A percentile compares a stretch with the other conserved stretches of the same genome.
phyloP scores from a whole-genome alignment of 805 yeast genomes.

The Candida nemodendra region DNA sequence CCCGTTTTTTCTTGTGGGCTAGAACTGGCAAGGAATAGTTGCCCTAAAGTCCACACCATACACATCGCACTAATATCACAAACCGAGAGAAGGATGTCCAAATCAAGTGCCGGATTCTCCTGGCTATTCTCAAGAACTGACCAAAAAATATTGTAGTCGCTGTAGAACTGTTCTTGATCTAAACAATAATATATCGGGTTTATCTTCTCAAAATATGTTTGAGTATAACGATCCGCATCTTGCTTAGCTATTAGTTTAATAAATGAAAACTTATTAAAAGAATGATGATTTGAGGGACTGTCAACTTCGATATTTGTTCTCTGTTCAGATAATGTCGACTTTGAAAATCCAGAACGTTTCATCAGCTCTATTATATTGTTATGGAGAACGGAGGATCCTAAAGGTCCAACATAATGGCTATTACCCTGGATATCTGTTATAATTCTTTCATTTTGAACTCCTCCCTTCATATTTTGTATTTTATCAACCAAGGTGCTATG shows the following conservation, averaged over 20 bases:
- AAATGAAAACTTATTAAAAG: slow-evolving; percentile 1
- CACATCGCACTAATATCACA: slow-evolving; percentile 4
- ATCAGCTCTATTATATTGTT: slow-evolving; percentile 3
- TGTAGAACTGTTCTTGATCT: slow-evolving; percentile 6
- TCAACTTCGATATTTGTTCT: background rate
- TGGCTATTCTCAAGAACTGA: slow-evolving; percentile 1
- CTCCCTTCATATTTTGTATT: background rate
- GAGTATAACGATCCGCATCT: slow-evolving; percentile 6
- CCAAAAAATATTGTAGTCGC: slow-evolving; percentile 9
- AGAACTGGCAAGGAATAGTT: background rate
- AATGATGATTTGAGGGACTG: background rate
- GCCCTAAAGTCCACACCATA: slow-evolving; percentile 8
- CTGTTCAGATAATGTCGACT: background rate
- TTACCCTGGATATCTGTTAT: background rate
- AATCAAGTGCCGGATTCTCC: background rate
- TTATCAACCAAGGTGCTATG: slow-evolving; percentile 1
- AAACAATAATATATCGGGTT: slow-evolving; percentile 8
- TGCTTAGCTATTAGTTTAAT: slow-evolving; percentile 2
- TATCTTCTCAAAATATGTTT: slow-evolving; percentile 4
- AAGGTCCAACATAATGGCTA: slow-evolving; percentile 1
- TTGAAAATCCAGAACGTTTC: slow-evolving; percentile 4
- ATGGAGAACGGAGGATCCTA: slow-evolving; percentile 2
- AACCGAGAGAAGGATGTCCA: background rate
- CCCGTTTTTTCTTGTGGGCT: background rate
- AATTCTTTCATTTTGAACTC: slow-evolving; percentile 1